Evolutionary conservation across 2,329 filamentous ascomycete genomes (phyloP), one percentile per base, ranked within the genome.

Genomic region (Penicillium sp.): DNA sequence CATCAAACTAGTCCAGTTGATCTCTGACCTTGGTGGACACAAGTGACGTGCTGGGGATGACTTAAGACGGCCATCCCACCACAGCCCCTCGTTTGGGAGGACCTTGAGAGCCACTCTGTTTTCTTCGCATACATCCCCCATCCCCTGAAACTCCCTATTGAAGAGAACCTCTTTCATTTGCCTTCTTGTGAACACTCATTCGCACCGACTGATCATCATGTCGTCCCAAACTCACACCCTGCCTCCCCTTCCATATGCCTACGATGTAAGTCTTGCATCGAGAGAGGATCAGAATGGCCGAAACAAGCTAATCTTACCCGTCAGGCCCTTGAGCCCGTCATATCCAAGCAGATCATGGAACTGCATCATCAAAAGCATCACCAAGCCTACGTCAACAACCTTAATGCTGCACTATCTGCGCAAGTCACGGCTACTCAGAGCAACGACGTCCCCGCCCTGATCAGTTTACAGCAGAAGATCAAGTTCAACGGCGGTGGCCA

Each of bases 341-440:
- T 97, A 83, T 93, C 90, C 43, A 88, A 89, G 75, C 86, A 94
- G 80, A 96, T 97, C 81, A 97, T 97, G 93, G 90, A 96, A 81
- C 87, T 96, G 35, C 93, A 97, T 83, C 91, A 97, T 85, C 86
- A 85, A 80, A 96, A 94, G 81, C 93, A 97, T 83, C 93, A 97
- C 82, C 89, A 94, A 79, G 92, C 93, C 71, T 96, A 97, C 78
- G 90, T 97, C 70, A 95, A 89, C 77, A 91, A 91, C 75, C 89
- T 91, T 80, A 97, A 97, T 82, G 84, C 88, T 60, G 90, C 91
- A 48, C 82, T 87, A 59, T 85, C 91, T 74, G 87, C 84, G 14
- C 88, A 90, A 65, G 79, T 82, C 55, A 76, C 82, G 4, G 87
- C 88, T 16, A 79, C 84, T 2, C 74, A 81, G 26, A 78, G 82